Evolutionary conservation across 1,139 yeast genomes (phyloP), one percentile per base, ranked within the genome.

Genomic region (Yamadazyma membranifaciens): DNA sequence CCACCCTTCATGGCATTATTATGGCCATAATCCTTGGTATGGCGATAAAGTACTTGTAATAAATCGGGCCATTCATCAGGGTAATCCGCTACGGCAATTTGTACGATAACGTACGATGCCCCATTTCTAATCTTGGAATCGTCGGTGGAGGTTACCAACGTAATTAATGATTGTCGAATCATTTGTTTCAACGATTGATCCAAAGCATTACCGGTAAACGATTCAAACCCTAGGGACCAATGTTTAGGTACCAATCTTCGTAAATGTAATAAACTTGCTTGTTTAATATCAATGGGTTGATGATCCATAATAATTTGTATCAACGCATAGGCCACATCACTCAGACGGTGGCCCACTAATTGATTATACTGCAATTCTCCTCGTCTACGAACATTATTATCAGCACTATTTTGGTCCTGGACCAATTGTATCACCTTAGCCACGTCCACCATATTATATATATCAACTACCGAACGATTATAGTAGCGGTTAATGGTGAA

Each of bases 1-100:
- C 91, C 88, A 7, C 95, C 95, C 33, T 82, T 62, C 27, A 80
- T 55, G 38, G 59, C 63, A 14, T 33, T 20, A 45, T 44, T 69
- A 50, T 63, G 48, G 24, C 64, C 58, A 28, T 63, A 57, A 11
- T 58, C 45, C 7, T 59, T 54, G 4, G 78, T 63, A 37, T 69
- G 63, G 14, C 59, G 52, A 53, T 79, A 78, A 37, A 86, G 57
- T 11, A 61, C 55, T 15, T 66, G 63, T 43, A 91, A 58, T 36
- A 92, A 67, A 25, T 72, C 74, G 0, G 97, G 96, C 98, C 98
- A 92, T 56, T 88, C 95, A 54, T 92, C 98, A 0, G 98, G 98
- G 56, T 80, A 91, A 55, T 92, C 98, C 1, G 83, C 86, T 1
- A 87, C 85, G 1, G 96, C 91, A 17, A 92, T 86, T 52, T 86